Evolutionary conservation across 805 yeast species (phyloP), one percentile per base, ranked within the genome.

Genomic region (Yarrowia phangngaensis): DNA sequence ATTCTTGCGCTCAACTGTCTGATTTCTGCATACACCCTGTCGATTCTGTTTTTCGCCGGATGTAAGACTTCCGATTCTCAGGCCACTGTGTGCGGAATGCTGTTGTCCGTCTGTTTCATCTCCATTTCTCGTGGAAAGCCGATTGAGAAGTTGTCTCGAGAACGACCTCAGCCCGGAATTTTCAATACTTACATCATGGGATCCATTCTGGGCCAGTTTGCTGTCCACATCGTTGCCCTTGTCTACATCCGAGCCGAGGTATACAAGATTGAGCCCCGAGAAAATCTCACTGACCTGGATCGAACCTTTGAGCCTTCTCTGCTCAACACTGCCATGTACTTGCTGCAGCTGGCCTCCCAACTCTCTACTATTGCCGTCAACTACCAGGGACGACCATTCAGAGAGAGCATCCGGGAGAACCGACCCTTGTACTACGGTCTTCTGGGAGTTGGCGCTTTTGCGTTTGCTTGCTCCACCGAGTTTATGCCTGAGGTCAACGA

Each of bases 61-160:
- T 94, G 92, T 61, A 92, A 92, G 69, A 87, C 90, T 65, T 97
- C 98, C 60, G 98, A 92, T 68, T 94, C 87, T 23, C 98, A 92
- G 72, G 87, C 95, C n/a, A 90, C 97, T 14, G 82, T 84, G 47
- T 85, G 95, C n/a, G 98, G 98, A 53, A 65, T 92, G 55, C 74
- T 92, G 60, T 73, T 92, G 64, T 82, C 95, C 52, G 92, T 88
- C 54, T 92, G 98, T 73, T 92, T 92, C 79, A 74, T 88, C 66
- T 85, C 95, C 45, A 87, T 92, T 60, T 89, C 97, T 14, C 82
- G 95, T 62, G 96, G 97, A 62, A 82, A 81, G 59, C 90, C 97
- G 23, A 70, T 89, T 50, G 84, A 90, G 54, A 84, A 87, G 66
- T 73, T 92, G 55, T 85, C 95, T 6, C 85, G 83, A 65, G 85